phyloP scores from a whole-genome alignment of 1,284 basidiomycete genomes.

The Apiotrichum mycotoxinovorans region DNA sequence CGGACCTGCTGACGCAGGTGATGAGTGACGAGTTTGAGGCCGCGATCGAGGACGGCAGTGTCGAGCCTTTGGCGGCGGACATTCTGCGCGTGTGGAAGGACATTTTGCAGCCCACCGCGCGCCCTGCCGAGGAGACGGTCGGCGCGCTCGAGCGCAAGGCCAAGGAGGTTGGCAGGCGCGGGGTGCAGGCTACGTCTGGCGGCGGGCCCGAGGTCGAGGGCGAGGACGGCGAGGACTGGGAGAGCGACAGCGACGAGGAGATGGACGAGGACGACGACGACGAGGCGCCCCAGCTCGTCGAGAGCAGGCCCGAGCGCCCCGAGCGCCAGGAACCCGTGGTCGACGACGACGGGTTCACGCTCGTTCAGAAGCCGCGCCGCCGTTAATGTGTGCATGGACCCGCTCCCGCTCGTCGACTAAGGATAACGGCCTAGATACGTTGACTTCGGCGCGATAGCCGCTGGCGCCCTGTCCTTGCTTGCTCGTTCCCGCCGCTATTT shows the following conservation, averaged over 20 bases:
- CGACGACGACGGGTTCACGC: constrained; percentile 82
- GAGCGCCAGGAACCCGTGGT: constrained; percentile 62
- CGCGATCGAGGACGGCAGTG: constrained; percentile 73
- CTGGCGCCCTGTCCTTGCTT: too few species aligned
- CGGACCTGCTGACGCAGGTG: constrained; percentile 65
- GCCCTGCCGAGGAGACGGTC: constrained; percentile 57
- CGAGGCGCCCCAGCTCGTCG: constrained; percentile 59
- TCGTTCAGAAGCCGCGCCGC: constrained; percentile 62
- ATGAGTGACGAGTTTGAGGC: constrained; percentile 82
- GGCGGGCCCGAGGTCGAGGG: constrained; percentile 40
- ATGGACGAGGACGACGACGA: constrained; percentile 50
- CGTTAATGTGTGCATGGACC: background rate
- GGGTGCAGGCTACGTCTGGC: constrained; percentile 27
- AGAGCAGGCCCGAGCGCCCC: constrained; percentile 16
- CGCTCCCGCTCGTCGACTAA: background rate
- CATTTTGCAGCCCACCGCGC: constrained; percentile 46
- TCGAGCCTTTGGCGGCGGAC: constrained; percentile 65
- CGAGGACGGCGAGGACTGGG: constrained; percentile 55
- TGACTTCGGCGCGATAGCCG: too few species aligned
- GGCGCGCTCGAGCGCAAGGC: constrained; percentile 61
- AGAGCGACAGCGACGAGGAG: constrained; percentile 45
- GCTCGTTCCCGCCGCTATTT: too few species aligned
- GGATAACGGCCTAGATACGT: too few species aligned
- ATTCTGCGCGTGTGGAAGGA: constrained; percentile 66
- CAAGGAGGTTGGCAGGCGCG: constrained; percentile 49